Evolutionary conservation across 495 filamentous ascomycete species (phyloP).

Genomic region (Aeminium ludgeri): DNA sequence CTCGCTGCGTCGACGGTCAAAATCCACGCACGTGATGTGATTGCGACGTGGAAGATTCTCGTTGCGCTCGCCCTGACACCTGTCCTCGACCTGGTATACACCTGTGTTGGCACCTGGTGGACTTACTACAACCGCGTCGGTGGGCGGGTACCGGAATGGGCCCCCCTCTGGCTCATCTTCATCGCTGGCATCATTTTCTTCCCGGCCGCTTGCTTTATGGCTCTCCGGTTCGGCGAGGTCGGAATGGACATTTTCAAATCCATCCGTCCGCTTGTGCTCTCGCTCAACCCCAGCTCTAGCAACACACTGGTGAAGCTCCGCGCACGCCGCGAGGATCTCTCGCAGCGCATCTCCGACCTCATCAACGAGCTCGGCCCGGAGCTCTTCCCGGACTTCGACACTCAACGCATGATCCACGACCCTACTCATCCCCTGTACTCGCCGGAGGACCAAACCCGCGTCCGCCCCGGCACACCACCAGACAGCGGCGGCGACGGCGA

Average conservation of each 20-base stretch:
- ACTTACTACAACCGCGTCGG: constrained; percentile 65
- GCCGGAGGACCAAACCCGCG: constrained; percentile 5
- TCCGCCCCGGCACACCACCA: constrained; percentile 7
- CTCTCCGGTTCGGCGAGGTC: constrained; percentile 86
- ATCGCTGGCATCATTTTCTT: constrained; percentile 60
- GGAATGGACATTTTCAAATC: constrained; percentile 98
- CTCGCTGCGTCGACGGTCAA: constrained; percentile 89
- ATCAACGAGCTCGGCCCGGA: constrained; percentile 95
- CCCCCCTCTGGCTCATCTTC: constrained; percentile 64
- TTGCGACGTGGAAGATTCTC: constrained; percentile 96
- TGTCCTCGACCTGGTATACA: constrained; percentile 68
- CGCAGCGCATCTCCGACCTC: constrained; percentile 66
- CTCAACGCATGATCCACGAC: constrained; percentile 56
- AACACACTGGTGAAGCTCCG: constrained; percentile 73
- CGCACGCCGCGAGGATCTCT: constrained; percentile 51
- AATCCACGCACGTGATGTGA: constrained; percentile 81
- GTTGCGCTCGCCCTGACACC: constrained; percentile 82
- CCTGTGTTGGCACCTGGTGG: constrained; percentile 53
- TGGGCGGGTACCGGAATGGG: constrained; percentile 60
- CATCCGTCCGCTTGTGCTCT: constrained; percentile 75
- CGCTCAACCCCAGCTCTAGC: constrained; percentile 63
- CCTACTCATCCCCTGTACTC: constrained; percentile 16
- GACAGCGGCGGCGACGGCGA: constrained; percentile 1
- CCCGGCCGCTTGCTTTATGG: constrained; percentile 78
- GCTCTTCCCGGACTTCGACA: constrained; percentile 91